phyloP scores from a whole-genome alignment of 2,329 filamentous ascomycete species.

The Aspergillus novoparasiticus region DNA sequence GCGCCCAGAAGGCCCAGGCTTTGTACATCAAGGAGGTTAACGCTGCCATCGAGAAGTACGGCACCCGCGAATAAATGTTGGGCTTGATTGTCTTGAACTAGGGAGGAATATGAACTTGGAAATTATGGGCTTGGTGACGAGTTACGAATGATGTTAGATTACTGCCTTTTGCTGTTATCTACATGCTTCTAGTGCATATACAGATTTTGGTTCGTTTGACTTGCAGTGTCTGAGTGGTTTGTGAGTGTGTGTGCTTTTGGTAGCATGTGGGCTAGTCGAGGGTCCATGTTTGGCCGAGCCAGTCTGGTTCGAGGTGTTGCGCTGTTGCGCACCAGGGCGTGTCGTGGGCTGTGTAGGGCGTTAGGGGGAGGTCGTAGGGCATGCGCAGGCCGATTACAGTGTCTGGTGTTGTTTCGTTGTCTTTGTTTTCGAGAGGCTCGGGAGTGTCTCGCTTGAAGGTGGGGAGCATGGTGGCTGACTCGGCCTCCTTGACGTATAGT shows the following conservation, averaged over 20 bases:
- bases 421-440: conserved; percentile 15
- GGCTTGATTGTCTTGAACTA: neutral
- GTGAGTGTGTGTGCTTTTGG: neutral
- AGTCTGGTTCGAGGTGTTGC: conserved; percentile 60
- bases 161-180: neutral
- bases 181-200: neutral
- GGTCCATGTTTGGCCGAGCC: conserved; percentile 51
- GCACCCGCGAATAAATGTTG: conserved; percentile 34
- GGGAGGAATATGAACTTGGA: conserved; percentile 4
- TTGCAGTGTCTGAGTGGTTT: neutral
- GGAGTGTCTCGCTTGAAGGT: conserved; percentile 67
- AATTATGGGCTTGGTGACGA: neutral
- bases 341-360: conserved; percentile 64
- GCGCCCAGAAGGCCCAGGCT: conserved; percentile 69
- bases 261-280: neutral
- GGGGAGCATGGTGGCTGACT: conserved; percentile 62
- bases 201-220: neutral
- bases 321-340: conserved; percentile 75
- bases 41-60: conserved; percentile 69
- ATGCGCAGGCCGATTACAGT: conserved; percentile 70
- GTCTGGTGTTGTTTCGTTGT: conserved; percentile 8
- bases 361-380: conserved; percentile 79
- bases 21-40: conserved; percentile 75
- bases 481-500: conserved; percentile 40
- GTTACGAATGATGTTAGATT: conserved; percentile 5